Evolutionary conservation across 1,284 basidiomycete species (phyloP).

Genomic region (Mycena sp.): DNA sequence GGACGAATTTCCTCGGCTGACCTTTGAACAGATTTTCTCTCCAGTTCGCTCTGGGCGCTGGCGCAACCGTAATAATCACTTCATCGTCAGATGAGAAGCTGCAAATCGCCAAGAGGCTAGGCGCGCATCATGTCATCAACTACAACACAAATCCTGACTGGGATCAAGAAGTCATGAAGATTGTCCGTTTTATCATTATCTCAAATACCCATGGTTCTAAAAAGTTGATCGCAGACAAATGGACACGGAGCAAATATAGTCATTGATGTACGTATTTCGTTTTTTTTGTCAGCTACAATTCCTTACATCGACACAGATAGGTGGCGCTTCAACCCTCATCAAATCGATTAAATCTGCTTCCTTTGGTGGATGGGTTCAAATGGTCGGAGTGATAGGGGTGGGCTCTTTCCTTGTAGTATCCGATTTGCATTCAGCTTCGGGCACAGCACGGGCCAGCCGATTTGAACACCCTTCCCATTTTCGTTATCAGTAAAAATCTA

Average conservation of each 20-base stretch:
- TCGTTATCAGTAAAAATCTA: constrained; percentile 45
- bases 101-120: constrained; percentile 47
- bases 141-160: constrained; percentile 55
- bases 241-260: constrained; percentile 36
- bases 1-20: not conserved
- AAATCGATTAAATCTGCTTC: constrained; percentile 8
- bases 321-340: constrained; percentile 6
- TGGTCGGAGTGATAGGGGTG: constrained; percentile 29
- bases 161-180: constrained; percentile 53
- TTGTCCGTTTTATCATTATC: not conserved
- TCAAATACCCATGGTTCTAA: constrained; percentile 48
- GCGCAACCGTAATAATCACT: constrained; percentile 58
- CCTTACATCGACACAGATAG: not conserved
- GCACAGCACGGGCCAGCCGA: constrained; percentile 54
- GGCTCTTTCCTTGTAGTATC: not conserved
- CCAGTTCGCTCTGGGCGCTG: constrained; percentile 56
- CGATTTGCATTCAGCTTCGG: constrained; percentile 49
- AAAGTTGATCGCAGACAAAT: constrained; percentile 22
- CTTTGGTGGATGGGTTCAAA: constrained; percentile 15
- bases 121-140: constrained; percentile 54
- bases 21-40: constrained; percentile 42
- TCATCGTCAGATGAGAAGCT: constrained; percentile 61
- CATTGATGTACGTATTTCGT: constrained; percentile 30
- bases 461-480: constrained; percentile 23
- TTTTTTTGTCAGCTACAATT: not conserved